phyloP scores from a whole-genome alignment of 1,139 yeast species.

The Blastobotrys capitulatus region DNA sequence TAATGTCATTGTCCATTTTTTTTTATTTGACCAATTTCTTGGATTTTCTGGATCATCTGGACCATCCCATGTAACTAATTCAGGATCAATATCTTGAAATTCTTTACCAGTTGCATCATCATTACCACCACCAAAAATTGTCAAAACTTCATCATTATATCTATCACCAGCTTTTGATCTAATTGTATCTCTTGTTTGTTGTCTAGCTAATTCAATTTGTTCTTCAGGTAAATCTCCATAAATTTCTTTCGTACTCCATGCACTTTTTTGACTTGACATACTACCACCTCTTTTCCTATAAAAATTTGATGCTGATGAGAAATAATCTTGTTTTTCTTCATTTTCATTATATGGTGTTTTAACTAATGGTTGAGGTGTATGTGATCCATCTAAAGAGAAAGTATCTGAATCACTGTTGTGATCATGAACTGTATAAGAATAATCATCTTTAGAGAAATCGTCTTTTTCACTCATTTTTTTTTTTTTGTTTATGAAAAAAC shows the following conservation, averaged over 20 bases:
- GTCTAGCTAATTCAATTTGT: constrained; percentile 16
- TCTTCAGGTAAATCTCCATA: constrained; percentile 23
- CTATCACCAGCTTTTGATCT: constrained; percentile 15
- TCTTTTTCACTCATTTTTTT: neutral
- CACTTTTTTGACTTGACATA: neutral
- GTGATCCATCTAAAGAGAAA: neutral
- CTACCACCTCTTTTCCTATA: neutral
- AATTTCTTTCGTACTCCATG: constrained; percentile 15
- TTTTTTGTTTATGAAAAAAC: neutral
- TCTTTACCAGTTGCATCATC: constrained; percentile 30
- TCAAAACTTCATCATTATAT: constrained; percentile 17
- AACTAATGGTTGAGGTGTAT: neutral
- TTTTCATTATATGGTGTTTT: neutral
- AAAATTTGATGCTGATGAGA: neutral
- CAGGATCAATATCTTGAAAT: constrained; percentile 50
- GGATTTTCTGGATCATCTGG: constrained; percentile 56
- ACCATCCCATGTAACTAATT: constrained; percentile 61
- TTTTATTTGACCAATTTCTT: constrained; percentile 47
- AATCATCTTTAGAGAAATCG: neutral
- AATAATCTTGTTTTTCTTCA: neutral
- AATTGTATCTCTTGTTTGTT: constrained; percentile 28
- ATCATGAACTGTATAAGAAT: neutral
- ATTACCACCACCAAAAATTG: constrained; percentile 20
- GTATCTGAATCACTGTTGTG: neutral
- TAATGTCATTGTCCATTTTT: constrained; percentile 42